A percentile compares a stretch with the other conserved stretches of the same genome.
phyloP scores from a whole-genome alignment of 176 grass and related monocot genomes.

The Zoysia japonica region DNA sequence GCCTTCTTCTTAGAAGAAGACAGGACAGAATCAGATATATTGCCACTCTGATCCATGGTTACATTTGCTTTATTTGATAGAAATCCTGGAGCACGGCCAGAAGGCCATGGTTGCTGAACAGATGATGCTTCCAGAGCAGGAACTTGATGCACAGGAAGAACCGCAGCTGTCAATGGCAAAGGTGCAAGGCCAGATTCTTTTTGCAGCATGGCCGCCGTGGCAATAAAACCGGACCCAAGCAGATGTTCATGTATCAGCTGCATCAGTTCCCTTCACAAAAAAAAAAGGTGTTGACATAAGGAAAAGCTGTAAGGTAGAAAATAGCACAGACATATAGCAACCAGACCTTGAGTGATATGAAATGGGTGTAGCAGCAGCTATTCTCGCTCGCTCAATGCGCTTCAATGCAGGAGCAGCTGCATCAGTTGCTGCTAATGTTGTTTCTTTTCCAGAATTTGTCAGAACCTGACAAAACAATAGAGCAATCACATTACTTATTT shows the following conservation, averaged over 20 bases:
- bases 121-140: conserved; percentile 57
- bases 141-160: conserved; percentile 66
- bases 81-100: conserved; percentile 69
- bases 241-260: conserved; percentile 97
- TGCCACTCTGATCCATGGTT: conserved; percentile 41
- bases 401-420: conserved; percentile 90
- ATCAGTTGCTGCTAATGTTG: conserved; percentile 91
- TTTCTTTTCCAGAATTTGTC: conserved; percentile 97
- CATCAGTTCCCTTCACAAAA: conserved; percentile 75
- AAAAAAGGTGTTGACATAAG: conserved; percentile 6
- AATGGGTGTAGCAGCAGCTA: conserved; percentile 94
- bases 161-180: conserved; percentile 51
- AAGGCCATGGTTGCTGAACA: conserved; percentile 81
- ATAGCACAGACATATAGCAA: conserved; percentile 20
- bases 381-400: conserved; percentile 92
- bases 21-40: conserved; percentile 53
- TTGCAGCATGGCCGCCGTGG: conserved; percentile 75
- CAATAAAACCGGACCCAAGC: conserved; percentile 76
- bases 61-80: conserved; percentile 48
- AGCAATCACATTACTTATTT: conserved; percentile 4
- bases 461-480: conserved; percentile 54
- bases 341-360: conserved; percentile 92
- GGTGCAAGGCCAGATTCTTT: conserved; percentile 88
- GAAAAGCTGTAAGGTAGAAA: conserved; percentile 21
- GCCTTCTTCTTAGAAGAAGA: conserved; percentile 69